Conservation (phyloP, 192 early-diverging fungal genomes). For the Hyaloraphidium curvatum region DNA sequence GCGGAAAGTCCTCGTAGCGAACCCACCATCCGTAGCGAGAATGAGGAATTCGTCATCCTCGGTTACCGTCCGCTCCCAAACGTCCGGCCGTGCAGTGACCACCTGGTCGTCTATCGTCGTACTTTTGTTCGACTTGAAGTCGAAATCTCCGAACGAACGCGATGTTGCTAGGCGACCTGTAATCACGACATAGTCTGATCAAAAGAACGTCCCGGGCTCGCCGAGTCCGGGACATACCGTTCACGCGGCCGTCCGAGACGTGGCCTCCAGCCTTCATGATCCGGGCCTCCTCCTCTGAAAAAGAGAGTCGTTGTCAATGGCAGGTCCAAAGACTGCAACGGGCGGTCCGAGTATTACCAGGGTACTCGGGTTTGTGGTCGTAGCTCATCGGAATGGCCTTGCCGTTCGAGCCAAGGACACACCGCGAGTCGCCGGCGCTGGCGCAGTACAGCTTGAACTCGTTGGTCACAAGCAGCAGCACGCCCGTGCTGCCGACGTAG, state of each 20-base stretch:
- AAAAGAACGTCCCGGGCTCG: neutral
- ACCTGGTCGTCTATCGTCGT: slow-evolving; percentile 71
- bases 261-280: slow-evolving; percentile 85
- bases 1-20: neutral
- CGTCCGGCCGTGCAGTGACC: slow-evolving; percentile 82
- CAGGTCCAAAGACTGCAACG: neutral
- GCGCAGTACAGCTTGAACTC: slow-evolving; percentile 61
- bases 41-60: slow-evolving; percentile 84
- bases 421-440: slow-evolving; percentile 93
- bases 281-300: slow-evolving; percentile 48
- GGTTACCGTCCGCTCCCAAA: slow-evolving; percentile 33
- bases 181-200: neutral
- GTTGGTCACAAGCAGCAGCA: slow-evolving; percentile 62
- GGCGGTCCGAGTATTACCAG: slow-evolving; percentile 3
- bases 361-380: slow-evolving; percentile 91
- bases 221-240: slow-evolving; percentile 33
- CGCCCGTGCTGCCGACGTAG: slow-evolving; percentile 86
- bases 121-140: slow-evolving; percentile 78
- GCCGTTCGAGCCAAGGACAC: slow-evolving; percentile 68
- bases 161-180: slow-evolving; percentile 81
- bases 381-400: slow-evolving; percentile 53
- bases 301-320: neutral
- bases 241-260: slow-evolving; percentile 94
- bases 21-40: slow-evolving; percentile 79
- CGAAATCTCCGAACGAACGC: slow-evolving; percentile 93